A percentile compares a stretch with the other conserved stretches of the same genome.
phyloP scores from a whole-genome alignment of 495 filamentous ascomycete species.

The Hyaloscypha hepaticicola region DNA sequence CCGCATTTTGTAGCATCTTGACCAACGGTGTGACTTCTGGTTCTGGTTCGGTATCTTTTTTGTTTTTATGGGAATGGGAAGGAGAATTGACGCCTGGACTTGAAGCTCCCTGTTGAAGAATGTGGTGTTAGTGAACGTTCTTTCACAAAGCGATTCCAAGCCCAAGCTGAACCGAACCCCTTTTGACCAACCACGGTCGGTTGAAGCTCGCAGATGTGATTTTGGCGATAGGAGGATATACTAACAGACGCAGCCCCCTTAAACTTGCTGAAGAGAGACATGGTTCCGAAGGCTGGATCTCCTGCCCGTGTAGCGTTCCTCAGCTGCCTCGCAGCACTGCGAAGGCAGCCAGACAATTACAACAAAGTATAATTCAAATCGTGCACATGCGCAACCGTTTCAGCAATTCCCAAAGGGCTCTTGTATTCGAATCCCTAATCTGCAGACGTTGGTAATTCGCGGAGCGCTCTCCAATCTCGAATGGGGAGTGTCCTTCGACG shows the following conservation, averaged over 20 bases:
- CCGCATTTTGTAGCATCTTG: constrained; percentile 77
- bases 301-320: neutral
- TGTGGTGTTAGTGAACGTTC: neutral
- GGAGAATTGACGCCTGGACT: constrained; percentile 26
- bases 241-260: constrained; percentile 29
- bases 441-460: neutral
- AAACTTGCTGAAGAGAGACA: constrained; percentile 33
- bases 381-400: constrained; percentile 19
- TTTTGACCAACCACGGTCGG: neutral
- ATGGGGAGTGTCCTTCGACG: neutral
- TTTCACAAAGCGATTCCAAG: neutral
- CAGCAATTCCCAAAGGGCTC: neutral
- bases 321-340: constrained; percentile 19
- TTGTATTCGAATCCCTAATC: neutral
- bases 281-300: constrained; percentile 4
- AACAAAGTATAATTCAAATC: neutral
- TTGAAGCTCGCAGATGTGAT: neutral
- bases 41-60: constrained; percentile 41
- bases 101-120: constrained; percentile 19
- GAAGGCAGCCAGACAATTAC: constrained; percentile 17
- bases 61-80: constrained; percentile 22
- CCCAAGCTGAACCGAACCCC: neutral
- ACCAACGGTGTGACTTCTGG: constrained; percentile 75
- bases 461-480: neutral
- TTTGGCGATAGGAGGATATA: constrained; percentile 11